Percentiles rank a stretch among this genome's conserved stretches.
Conservation (phyloP, 768 basidiomycete genomes). For the Cytidiella melzeri region DNA sequence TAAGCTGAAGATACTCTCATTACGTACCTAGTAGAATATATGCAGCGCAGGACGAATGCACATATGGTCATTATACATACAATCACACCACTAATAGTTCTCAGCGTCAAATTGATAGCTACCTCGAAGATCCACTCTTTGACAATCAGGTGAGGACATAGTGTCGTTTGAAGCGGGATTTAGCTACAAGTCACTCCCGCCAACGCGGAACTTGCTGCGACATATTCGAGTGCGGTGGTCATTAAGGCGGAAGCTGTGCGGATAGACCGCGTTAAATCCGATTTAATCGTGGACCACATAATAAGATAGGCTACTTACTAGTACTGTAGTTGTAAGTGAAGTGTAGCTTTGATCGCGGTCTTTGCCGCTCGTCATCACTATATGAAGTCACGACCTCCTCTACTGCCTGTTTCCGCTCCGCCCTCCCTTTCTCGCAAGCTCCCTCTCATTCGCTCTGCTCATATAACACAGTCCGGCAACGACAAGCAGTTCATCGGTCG, state of each 20-base stretch:
- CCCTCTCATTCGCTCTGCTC: neutral
- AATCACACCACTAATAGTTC: no score
- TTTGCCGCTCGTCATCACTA: neutral
- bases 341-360: neutral
- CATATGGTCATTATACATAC: no score
- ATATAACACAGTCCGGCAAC: neutral
- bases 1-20: no score
- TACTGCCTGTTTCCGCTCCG: neutral
- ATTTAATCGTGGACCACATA: neutral
- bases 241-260: slow-evolving; percentile 1
- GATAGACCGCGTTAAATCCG: slow-evolving; percentile 8
- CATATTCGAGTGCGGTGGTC: no score
- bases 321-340: neutral
- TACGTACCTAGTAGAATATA: no score
- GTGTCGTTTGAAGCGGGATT: no score
- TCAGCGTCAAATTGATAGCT: no score
- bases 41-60: no score
- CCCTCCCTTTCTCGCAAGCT: neutral
- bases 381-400: neutral
- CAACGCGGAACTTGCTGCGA: no score
- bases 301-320: neutral
- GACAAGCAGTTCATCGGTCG: slow-evolving; percentile 1
- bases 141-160: no score
- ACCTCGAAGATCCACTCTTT: no score
- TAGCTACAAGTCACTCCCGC: no score